phyloP scores from a whole-genome alignment of 2,329 filamentous ascomycete species.

The Aspergillus brunneoviolaceus region DNA sequence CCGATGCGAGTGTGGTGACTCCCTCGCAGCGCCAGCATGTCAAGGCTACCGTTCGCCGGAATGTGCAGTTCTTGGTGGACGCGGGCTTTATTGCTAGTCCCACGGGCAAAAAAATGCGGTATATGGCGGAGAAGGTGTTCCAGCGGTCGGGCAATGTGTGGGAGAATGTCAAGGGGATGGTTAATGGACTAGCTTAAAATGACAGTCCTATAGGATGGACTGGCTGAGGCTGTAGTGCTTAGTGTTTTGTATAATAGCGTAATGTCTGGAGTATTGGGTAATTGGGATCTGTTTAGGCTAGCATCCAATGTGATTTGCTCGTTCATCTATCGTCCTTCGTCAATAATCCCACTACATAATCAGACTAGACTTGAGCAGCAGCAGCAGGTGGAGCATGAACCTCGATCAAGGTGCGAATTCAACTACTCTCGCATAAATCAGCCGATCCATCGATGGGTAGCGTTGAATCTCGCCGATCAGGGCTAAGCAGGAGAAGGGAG shows the following conservation, averaged over 20 bases:
- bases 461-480: not conserved
- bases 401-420: not conserved
- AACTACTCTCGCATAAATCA: not conserved
- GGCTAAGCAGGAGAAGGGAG: not conserved
- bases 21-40: slow-evolving; percentile 16
- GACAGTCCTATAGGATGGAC: slow-evolving; percentile 8
- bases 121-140: slow-evolving; percentile 18
- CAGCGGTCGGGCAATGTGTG: slow-evolving; percentile 16
- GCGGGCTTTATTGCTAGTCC: slow-evolving; percentile 15
- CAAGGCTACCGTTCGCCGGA: slow-evolving; percentile 13
- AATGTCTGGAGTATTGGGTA: too few species aligned
- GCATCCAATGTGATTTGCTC: too few species aligned
- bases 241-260: not conserved
- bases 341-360: too few species aligned
- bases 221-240: not conserved
- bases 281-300: too few species aligned
- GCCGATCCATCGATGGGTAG: not conserved
- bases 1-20: slow-evolving; percentile 9
- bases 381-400: not conserved
- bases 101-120: slow-evolving; percentile 17
- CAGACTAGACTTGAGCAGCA: not conserved
- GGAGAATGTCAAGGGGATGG: slow-evolving; percentile 18
- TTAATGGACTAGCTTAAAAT: slow-evolving; percentile 1
- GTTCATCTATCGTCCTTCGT: too few species aligned
- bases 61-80: slow-evolving; percentile 16